Base-by-base conservation (phyloP, 306 rosid genomes). In the Quercus rubra region DNA sequence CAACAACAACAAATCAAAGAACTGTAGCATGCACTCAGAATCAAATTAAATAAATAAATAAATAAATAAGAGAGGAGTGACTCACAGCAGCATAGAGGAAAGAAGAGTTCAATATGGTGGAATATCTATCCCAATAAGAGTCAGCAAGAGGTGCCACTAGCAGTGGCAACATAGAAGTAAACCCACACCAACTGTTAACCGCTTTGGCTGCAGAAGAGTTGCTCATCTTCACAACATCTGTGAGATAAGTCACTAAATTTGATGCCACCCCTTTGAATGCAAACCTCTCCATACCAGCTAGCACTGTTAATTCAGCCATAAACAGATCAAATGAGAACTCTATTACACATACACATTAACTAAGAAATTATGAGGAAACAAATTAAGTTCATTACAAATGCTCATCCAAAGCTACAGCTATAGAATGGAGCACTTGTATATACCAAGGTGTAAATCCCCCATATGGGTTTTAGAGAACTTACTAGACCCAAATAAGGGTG, bases 201-300 rank as follows among this genome's bases (percentile, higher is more conserved):
- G 91, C 88, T 61, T 92, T 95, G 27, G 97, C 98, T 61, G 99
- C 99, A 5, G 99, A 83, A 30, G 99, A 95, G 70, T 95, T 92
- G 72, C 96, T 91, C 84, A 95, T 87, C 30, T 85, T 83, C 83
- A 92, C 84, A 8, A 92, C 96, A 73, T 95, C 98, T 2, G 96
- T 95, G 23, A 95, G 81, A 86, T 95, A 95, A 3, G 89, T 92
- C 15, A 92, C 96, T 66, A 91, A 73, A 82, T 95, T 95, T 1
- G 97, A 92, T 13, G 98, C 92, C 54, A 92, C 99, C 61, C 97
- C 99, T 79, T 95, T 92, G 85, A 86, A 95, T 70, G 91, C 97
- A 80, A 95, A 89, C 88, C 99, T 92, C 86, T 95, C 99, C 84
- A 95, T 88, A 30, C 98, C 98, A 83, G 96, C 88, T 68, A 92